Base-by-base conservation (phyloP, 1,284 basidiomycete species). In the Xanthoconium separans region DNA sequence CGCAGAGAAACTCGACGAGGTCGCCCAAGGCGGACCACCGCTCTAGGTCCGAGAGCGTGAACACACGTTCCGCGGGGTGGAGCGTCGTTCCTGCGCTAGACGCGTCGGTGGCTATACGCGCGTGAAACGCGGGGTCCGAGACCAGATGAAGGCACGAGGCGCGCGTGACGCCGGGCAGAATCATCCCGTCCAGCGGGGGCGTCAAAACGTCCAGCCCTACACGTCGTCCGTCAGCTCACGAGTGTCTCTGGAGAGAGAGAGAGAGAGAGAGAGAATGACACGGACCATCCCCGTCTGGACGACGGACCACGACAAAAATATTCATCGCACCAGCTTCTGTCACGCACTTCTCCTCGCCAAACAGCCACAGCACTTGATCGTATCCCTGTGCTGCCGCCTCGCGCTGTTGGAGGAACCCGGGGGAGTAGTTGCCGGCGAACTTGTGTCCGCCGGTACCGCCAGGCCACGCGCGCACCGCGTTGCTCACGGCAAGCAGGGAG, bases 401-500 rank as follows among this genome's bases (percentile, higher is more conserved):
- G 30, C 77, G 72, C 65, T 88, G 86, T 0, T 88, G 82, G 11
- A 79, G 65, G 69, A 93, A 87, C 3, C 80, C 80, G 0, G 87
- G 83, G 0, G 85, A 75, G 64, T 91, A 92, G 73, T 92, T 93
- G 16, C 81, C 61, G 0, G 81, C 81, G n/a, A 89, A 71, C 68
- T 89, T 89, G 72, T 79, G 73, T 0, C 73, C 80, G 20, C 87
- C 87, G 0, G 84, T 87, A 8, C 85, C 90, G 43, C 91, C 91
- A 0, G 91, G 92, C 90, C 91, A 93, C 0, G 92, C 80, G 42
- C 93, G 83, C 6, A 92, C 89, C 58, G 77, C 79, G 45, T 86
- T 79, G 20, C 75, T 73, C 12, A 87, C 82, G 2, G 87, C 90
- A 50, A 91, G 82, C 11, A 95, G 74, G 1, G 86, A 82, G 47